Evolutionary conservation across 495 filamentous ascomycete genomes (phyloP), one percentile per base, ranked within the genome.

Genomic region (Xylaria scruposa): DNA sequence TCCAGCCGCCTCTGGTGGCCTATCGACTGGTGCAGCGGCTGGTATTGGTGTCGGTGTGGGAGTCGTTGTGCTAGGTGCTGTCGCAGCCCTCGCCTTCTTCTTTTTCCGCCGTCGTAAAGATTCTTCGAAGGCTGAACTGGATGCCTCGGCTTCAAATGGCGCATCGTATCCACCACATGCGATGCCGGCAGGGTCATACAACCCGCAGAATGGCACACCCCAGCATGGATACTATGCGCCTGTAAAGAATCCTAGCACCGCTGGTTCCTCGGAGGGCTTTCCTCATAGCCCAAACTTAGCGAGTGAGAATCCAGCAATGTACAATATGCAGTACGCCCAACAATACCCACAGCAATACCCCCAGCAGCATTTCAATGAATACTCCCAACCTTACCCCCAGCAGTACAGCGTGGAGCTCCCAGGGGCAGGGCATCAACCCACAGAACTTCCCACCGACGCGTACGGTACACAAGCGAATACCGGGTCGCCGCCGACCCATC

Each of bases 11-110:
- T 17, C 71, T 2, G 69, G 69, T n/a, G 80, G 79, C 7, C 77
- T 85, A n/a, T 70, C 82, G 8, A 76, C 66, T 4, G 83, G 81
- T 60, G 83, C 83, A 67, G 74, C 81, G 69, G 80, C 79, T 40
- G 85, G 83, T 51, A 85, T 85, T 65, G 84, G 81, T 51, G 81
- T 84, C 15, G 83, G 73, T 19, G 79, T 76, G 67, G 77, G 75
- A 31, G 40, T 84, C 19, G 73, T 72, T 19, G 83, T 76, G 21
- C 73, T 85, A 2, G 72, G 71, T 47, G 56, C 81, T 63, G 61
- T 86, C 71, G 76, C 63, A 70, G 77, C 44, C n/a, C 56, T 83
- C 33, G 72, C 75, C 38, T 85, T 80, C 76, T 81, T 78, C 70
- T 77, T 83, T 67, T 33, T 82, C 26, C 78, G 77, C 0, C 83